Evolutionary conservation across 495 filamentous ascomycete species (phyloP), one percentile per base, ranked within the genome.

Genomic region (Hypoxylon lienhwacheense): DNA sequence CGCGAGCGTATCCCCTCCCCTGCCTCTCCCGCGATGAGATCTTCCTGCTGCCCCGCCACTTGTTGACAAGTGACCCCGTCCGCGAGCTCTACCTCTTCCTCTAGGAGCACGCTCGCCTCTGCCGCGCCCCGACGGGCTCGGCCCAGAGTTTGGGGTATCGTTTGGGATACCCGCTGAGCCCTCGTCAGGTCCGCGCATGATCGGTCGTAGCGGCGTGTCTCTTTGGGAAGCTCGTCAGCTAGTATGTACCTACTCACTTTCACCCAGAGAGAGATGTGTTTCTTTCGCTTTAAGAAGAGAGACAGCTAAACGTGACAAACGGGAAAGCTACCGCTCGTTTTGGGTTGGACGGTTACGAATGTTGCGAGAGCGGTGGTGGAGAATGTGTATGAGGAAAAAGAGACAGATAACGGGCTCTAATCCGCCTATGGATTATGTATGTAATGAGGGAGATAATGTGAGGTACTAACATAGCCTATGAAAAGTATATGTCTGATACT

Each of bases 1-100:
- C 8, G 32, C 24, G 14, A 41, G 34, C 47, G 25, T 59, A 19
- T 53, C 48, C 24, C 44, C 55, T 48, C 58, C 51, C 7, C 69
- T 55, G 3, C 67, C 67, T 62, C 66, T 65, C 11, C 68, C 66
- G 17, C 63, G 44, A 33, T 63, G 54, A 14, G 51, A 19, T 50
- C 58, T 44, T n/a, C 55, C 55, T 44, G 51, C 46, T 11, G 58
- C 55, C 34, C 54, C 37, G 5, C 47, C 40, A 14, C 36, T 47
- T 20, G 16, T 14, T 17, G 29, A 19, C 1, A 33, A 10, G 26
- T 49, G 33, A 1, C 57, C 47, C n/a, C 60, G 50, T 15, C 66
- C 67, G 24, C 69, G 69, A 2, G 67, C 69, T 64, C 71, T 64
- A 16, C 69, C 68, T 55, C 66, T 66, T 1, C 69, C 68, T 66